Base-by-base conservation (phyloP, 495 filamentous ascomycete species). In the Choiromyces venosus region DNA sequence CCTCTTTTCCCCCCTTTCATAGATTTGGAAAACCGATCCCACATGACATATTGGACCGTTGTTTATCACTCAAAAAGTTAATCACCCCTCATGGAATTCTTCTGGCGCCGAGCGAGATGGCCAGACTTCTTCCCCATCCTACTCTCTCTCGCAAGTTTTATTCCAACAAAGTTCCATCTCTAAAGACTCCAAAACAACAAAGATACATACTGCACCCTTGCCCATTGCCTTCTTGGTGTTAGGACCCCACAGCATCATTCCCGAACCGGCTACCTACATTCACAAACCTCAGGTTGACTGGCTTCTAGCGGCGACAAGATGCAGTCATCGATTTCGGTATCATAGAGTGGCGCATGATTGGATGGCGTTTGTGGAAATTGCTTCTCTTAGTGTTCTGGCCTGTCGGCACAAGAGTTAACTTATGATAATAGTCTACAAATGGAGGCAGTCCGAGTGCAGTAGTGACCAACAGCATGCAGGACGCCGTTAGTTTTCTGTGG, bases 221-320 rank as follows among this genome's bases (percentile, higher is more conserved):
- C 75, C 70, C 70, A 70, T 70, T 77, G 75, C 75, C 52, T 25
- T 69, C 65, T 72, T 74, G 65, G 46, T 74, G 67, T 61, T 77
- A 77, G 56, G 69, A 61, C 66, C 73, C 66, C 69, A 67, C 74
- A 66, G 69, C 73, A 29, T 66, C 71, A 67, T 76, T 71, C 75
- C 75, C 61, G 37, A 77, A 77, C 70, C 69, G 69, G 75, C 74
- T 73, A 40, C 75, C 69, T 69, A 77, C 75, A 77, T 68, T 77
- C 73, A 71, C 36, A 25, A 75, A 76, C 46, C 29, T 39, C 39
- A 65, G 38, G 39, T 73, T 56, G 36, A 37, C 71, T 74, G 73
- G 65, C 40, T 37, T 75, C 29, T 66, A 74, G 25, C 71, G 42
- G 65, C n/a, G 56, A 33, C 69, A 65, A 35, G 67, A 76, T 77